Percentiles rank a stretch among this genome's conserved stretches.
Evolutionary conservation across 345 rosid species (phyloP).

Genomic region (Garcia nutans): DNA sequence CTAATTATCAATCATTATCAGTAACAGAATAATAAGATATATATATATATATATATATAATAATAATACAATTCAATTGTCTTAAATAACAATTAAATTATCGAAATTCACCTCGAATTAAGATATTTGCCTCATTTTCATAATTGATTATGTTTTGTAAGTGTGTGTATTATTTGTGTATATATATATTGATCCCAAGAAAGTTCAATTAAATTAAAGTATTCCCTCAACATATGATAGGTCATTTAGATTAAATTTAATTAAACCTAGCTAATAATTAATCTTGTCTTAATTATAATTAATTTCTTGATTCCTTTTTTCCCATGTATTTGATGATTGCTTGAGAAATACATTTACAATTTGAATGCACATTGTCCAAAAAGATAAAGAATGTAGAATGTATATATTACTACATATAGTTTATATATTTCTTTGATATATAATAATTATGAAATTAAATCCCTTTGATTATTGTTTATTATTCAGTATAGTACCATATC

Average conservation of each 20-base stretch:
- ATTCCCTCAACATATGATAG: neutral
- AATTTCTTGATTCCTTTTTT: conserved; percentile 4
- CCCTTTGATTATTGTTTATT: neutral
- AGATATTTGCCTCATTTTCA: conserved; percentile 15
- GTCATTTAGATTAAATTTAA: neutral
- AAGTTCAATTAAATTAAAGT: conserved; percentile 3
- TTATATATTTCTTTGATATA: neutral
- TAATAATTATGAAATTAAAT: neutral
- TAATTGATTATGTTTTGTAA: neutral
- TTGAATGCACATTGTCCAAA: conserved; percentile 6
- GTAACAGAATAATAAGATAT: neutral
- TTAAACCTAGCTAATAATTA: neutral
- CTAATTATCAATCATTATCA: neutral
- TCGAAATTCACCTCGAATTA: neutral
- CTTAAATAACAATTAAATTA: neutral
- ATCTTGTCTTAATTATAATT: neutral
- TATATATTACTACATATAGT: neutral
- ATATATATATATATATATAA: no score
- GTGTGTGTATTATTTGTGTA: neutral
- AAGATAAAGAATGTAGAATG: conserved; percentile 3
- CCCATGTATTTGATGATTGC: neutral
- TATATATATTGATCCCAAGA: conserved; percentile 18
- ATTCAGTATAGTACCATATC: neutral
- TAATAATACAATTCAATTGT: neutral
- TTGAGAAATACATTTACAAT: conserved; percentile 9